A percentile compares a stretch with the other conserved stretches of the same genome.
These are phyloP conservation scores for Barnettozyma populi DNA, from an alignment of 805 yeast species.

Conservation along the genomic window DNA sequence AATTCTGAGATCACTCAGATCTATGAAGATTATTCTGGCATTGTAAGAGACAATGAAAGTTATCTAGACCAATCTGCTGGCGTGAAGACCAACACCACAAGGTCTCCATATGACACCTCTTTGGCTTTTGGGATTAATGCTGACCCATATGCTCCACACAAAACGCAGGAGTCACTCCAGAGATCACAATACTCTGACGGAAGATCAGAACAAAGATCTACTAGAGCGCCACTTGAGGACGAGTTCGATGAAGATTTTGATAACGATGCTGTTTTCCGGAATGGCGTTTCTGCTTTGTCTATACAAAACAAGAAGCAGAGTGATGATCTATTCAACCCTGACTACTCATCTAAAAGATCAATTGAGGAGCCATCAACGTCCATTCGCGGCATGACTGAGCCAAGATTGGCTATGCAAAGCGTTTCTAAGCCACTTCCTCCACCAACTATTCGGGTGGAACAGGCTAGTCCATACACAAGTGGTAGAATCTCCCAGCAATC, in stretches of 20 bases:
- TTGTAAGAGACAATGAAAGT: constrained; percentile 13
- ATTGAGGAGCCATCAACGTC: constrained; percentile 3
- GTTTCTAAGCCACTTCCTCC: constrained; percentile 13
- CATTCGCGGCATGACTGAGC: constrained; percentile 6
- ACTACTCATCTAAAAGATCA: constrained; percentile 14
- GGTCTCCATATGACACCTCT: constrained; percentile 5
- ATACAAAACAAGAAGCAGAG: constrained; percentile 4
- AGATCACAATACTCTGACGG: constrained; percentile 7
- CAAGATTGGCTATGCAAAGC: constrained; percentile 12
- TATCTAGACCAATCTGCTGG: neutral
- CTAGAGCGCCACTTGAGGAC: neutral
- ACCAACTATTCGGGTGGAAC: constrained; percentile 13
- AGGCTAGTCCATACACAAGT: constrained; percentile 19
- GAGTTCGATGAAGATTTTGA: constrained; percentile 25
- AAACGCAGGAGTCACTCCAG: constrained; percentile 6
- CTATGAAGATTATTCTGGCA: constrained; percentile 28
- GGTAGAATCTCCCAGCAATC: constrained; percentile 18
- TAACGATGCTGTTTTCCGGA: constrained; percentile 24
- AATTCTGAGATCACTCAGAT: constrained; percentile 28
- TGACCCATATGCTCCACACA: constrained; percentile 12
- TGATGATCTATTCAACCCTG: constrained; percentile 26
- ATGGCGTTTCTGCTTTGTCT: constrained; percentile 20
- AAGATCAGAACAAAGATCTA: constrained; percentile 1
- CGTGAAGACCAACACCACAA: neutral
- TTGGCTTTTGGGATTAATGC: constrained; percentile 5